These are phyloP conservation scores for Trichoderma sp. DNA, from an alignment of 2,329 filamentous ascomycete species.

Conservation along the genomic window DNA sequence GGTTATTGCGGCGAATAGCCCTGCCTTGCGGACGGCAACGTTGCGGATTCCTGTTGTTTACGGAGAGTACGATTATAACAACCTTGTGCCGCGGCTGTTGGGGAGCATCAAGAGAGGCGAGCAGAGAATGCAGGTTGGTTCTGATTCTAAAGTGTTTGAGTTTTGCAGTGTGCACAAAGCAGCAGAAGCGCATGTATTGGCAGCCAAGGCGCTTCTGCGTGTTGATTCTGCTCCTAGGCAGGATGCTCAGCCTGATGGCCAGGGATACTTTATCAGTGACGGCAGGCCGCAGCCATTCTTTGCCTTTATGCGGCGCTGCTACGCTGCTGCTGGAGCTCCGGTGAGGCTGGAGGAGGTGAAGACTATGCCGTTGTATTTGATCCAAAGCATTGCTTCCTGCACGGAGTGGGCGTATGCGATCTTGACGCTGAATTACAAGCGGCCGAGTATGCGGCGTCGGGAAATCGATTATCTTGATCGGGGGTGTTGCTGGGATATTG, in stretches of 20 bases:
- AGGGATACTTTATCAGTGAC: neutral
- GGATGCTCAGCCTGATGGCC: neutral
- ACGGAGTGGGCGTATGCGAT: neutral
- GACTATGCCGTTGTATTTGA: neutral
- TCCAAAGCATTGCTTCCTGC: neutral
- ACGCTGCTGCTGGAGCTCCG: neutral
- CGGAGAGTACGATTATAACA: neutral
- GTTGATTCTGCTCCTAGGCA: neutral
- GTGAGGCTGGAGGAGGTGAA: neutral
- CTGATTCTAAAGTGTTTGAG: neutral
- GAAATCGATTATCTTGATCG: neutral
- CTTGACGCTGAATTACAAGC: neutral
- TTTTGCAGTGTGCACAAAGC: neutral
- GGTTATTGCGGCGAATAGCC: neutral
- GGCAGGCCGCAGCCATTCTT: neutral
- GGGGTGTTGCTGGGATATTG: neutral
- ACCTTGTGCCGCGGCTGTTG: neutral
- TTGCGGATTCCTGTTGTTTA: neutral
- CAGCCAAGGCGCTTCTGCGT: neutral
- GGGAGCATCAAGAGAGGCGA: neutral
- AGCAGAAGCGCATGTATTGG: neutral
- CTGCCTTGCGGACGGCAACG: neutral
- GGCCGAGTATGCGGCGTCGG: neutral
- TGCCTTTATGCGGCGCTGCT: neutral
- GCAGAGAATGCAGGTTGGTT: neutral